phyloP scores from a whole-genome alignment of 2,329 filamentous ascomycete genomes.

The Fusarium vanettenii region DNA sequence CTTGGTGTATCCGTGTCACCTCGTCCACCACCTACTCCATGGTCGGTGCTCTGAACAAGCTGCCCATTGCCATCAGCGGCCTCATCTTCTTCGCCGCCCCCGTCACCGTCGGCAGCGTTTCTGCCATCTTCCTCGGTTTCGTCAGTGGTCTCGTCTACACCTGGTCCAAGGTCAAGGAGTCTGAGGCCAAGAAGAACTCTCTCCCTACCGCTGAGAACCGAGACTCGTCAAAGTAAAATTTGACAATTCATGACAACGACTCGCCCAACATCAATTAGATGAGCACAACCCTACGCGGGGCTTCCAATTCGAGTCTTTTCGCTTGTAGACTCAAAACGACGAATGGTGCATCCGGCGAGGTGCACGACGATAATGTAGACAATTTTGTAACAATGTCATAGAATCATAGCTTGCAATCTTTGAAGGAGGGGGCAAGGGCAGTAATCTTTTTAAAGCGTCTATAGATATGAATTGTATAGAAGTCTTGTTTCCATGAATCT shows the following conservation, averaged over 20 bases:
- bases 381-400: slow-evolving; percentile 29
- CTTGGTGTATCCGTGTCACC: slow-evolving; percentile 98
- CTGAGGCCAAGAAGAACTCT: slow-evolving; percentile 64
- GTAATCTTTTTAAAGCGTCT: slow-evolving; percentile 37
- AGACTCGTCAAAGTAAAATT: slow-evolving; percentile 27
- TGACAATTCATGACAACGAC: background rate
- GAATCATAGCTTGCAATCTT: slow-evolving; percentile 22
- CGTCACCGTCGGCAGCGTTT: slow-evolving; percentile 90
- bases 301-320: background rate
- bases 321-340: slow-evolving; percentile 14
- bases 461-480: slow-evolving; percentile 30
- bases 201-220: slow-evolving; percentile 69
- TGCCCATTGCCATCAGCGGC: slow-evolving; percentile 92
- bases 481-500: background rate
- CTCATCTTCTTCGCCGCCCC: slow-evolving; percentile 96
- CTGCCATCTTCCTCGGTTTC: slow-evolving; percentile 93
- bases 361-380: slow-evolving; percentile 37
- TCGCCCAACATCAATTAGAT: background rate
- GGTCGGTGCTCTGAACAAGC: slow-evolving; percentile 98
- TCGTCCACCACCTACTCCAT: slow-evolving; percentile 98
- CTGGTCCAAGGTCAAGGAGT: slow-evolving; percentile 69
- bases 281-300: background rate
- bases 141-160: slow-evolving; percentile 92
- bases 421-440: slow-evolving; percentile 4
- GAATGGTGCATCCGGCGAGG: slow-evolving; percentile 14